phyloP scores from a whole-genome alignment of 805 yeast species.

The Yamadazyma insecticola region DNA sequence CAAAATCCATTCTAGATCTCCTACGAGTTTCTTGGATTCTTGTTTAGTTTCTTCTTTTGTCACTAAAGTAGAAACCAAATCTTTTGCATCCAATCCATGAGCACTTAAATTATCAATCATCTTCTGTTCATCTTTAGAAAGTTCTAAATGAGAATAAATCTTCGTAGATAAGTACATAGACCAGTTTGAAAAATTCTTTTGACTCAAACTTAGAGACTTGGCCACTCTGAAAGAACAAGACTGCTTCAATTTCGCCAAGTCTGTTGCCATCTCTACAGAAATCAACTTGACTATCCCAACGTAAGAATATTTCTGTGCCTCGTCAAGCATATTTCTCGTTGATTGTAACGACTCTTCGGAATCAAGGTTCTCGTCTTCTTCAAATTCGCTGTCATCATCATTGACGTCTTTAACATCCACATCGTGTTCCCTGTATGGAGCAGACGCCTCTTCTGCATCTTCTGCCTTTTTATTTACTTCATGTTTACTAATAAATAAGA shows the following conservation, averaged over 20 bases:
- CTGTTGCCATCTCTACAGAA: conserved; percentile 75
- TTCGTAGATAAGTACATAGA: conserved; percentile 65
- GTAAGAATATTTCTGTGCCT: conserved; percentile 85
- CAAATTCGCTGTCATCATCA: conserved; percentile 13
- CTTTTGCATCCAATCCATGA: conserved; percentile 76
- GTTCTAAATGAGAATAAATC: conserved; percentile 76
- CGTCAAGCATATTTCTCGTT: conserved; percentile 76
- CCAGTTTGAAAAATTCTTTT: conserved; percentile 83
- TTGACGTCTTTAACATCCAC: conserved; percentile 15
- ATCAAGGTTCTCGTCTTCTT: conserved; percentile 39
- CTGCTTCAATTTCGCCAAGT: conserved; percentile 56
- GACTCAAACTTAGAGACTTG: conserved; percentile 58
- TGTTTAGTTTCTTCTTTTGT: conserved; percentile 20
- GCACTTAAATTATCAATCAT: conserved; percentile 85
- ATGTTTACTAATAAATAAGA: conserved; percentile 33
- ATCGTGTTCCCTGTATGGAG: conserved; percentile 22
- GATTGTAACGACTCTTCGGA: conserved; percentile 68
- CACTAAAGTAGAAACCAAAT: conserved; percentile 58
- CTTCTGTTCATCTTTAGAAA: conserved; percentile 65
- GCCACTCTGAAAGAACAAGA: conserved; percentile 53
- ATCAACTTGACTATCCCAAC: conserved; percentile 77
- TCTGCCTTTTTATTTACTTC: conserved; percentile 13
- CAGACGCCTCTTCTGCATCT: conserved; percentile 5
- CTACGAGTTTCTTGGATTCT: conserved; percentile 5
- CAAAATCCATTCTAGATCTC: conserved; percentile 77